Evolutionary conservation across 805 yeast species (phyloP), one percentile per base, ranked within the genome.

Genomic region (Saccharomycopsis synnaedendra): DNA sequence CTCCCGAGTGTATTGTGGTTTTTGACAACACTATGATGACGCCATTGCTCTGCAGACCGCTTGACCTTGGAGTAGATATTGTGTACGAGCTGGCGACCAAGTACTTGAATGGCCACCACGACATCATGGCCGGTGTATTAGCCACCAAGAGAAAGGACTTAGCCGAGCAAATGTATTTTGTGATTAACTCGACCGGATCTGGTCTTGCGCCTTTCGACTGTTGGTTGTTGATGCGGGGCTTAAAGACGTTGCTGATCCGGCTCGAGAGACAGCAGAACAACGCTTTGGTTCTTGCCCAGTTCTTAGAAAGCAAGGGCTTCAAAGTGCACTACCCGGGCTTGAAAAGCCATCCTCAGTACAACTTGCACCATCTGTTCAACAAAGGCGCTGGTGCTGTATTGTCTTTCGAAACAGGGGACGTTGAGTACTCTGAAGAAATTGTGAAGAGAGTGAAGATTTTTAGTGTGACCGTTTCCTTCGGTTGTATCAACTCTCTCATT

Each of bases 1-100:
- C 73, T 59, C 87, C 94, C 11, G 72, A 80, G 37, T 72, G 83
- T 46, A 61, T 82, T 44, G 80, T 86, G 39, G 95, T 86, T 9
- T 89, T 89, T 53, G 97, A 89, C 66, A 89, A 90, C 70, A 90
- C 97, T 50, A 89, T 89, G 97, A 83, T 89, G 94, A 81, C 95
- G 32, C 97, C 97, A 8, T 64, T 89, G 52, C 71, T 82, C 58
- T 80, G 85, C 80, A 73, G 82, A 29, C 97, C 97, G 4, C 70
- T 89, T 55, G 86, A 85, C 56, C 74, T 84, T 55, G 94, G 93
- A 5, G 90, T 80, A 37, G 97, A 89, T 61, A 85, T 89, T 49
- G 95, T 85, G 49, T 90, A 89, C 63, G 97, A 89, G 62, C 80
- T 90, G 8, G 97, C 94, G 10, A 89, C 97, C 40, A 89, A 89